Evolutionary conservation across 164 flowering plant species (phyloP).

Genomic region (Nelumbo lutea): DNA sequence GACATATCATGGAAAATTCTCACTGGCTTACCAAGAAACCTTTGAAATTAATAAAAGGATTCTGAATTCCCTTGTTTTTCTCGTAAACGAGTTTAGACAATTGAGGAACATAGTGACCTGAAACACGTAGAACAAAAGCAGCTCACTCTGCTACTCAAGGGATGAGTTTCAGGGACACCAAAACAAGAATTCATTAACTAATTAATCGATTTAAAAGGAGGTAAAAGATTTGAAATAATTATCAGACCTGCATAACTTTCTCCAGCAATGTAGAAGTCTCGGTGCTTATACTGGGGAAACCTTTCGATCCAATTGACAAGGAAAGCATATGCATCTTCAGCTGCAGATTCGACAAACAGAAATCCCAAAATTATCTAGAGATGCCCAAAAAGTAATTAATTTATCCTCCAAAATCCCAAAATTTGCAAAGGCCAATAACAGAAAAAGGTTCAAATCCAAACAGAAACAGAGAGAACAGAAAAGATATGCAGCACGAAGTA

Average conservation of each 20-base stretch:
- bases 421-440: not conserved
- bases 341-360: constrained; percentile 41
- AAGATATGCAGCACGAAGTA: constrained; percentile 1
- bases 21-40: constrained; percentile 72
- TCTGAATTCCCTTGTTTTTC: constrained; percentile 61
- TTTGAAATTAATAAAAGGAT: constrained; percentile 74
- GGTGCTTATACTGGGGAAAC: constrained; percentile 89
- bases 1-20: constrained; percentile 3
- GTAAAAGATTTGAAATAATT: not conserved
- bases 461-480: constrained; percentile 7
- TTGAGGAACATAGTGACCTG: constrained; percentile 99
- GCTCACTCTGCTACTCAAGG: not conserved
- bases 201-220: not conserved
- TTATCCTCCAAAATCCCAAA: not conserved
- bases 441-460: not conserved
- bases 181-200: not conserved
- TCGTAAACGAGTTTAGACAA: constrained; percentile 60
- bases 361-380: constrained; percentile 17
- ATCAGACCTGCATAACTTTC: constrained; percentile 92
- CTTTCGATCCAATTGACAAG: constrained; percentile 87
- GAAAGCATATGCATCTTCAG: constrained; percentile 89
- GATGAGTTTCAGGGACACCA: not conserved
- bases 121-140: constrained; percentile 16
- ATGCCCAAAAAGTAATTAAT: not conserved
- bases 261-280: constrained; percentile 92